Base-by-base conservation (phyloP, 2,329 filamentous ascomycete species). In the Aspergillus latus region DNA sequence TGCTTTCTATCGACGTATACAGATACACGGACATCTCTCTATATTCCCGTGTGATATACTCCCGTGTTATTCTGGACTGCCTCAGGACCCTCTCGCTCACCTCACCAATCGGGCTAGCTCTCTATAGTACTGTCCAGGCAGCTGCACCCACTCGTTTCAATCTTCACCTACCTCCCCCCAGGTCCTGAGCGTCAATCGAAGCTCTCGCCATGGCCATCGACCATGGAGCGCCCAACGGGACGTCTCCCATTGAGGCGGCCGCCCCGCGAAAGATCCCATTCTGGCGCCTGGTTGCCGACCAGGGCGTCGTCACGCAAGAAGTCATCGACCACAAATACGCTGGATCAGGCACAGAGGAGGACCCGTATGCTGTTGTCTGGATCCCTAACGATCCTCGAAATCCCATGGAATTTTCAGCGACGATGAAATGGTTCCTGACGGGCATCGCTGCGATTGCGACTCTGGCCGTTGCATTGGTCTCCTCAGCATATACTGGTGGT, bases 321-420 rank as follows among this genome's bases (percentile, higher is more conserved):
- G 64, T 74, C 7, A 61, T 67, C 37, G 68, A 72, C 53, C 59
- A 67, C 40, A 59, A 58, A 11, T 73, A 70, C 51, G 59, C 66
- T 39, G 76, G 76, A 26, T 70, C 68, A 0, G 76, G 76, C 0
- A 78, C 74, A 0, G 68, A 72, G 28, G 65, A 72, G 1, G 75
- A 78, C 59, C 76, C 76, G 0, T 78, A 70, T 60, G 65, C 72
- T n/a, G 71, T 79, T 13, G 68, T 73, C 51, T 79, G 72, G 67
- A 72, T 78, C 42, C 71, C 74, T 5, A 62, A 73, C 48, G 77
- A 79, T 53, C 72, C 72, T 7, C 68, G 75, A 30, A 75, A 79
- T 49, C 76, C 77, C 2, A 70, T 77, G 64, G 63, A 65, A 10
- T 74, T 72, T 30, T 55, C 66, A 4, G 45, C 48, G 4, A 39